Base-by-base conservation (phyloP, 1,284 basidiomycete species). In the Anthracocystis setariae region DNA sequence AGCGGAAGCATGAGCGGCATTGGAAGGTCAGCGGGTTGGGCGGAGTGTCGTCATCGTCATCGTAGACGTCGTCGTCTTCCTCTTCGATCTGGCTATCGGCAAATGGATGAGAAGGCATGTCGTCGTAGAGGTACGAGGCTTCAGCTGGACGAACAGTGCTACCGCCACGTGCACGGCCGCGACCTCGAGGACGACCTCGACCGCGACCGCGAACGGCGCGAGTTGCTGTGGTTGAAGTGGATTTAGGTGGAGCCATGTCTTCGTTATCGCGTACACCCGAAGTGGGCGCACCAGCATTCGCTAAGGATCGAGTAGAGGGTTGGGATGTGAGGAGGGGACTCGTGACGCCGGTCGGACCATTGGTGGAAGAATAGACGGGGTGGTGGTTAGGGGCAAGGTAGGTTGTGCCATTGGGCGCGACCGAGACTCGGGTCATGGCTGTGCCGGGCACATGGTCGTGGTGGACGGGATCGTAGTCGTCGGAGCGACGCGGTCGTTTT, bases 11-110 rank as follows among this genome's bases (percentile, higher is more conserved):
- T 2, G 23, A 8, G 0, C 55, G 46, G 27, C 76, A 78, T 40
- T 78, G 76, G 18, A 78, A 76, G 18, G 64, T 70, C 21, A 76
- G 58, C 2, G 69, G 67, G 46, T 51, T 65, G 46, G 52, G 52
- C 2, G 54, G 47, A 0, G 46, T 5, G n/a, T 50, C 50, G 3
- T 39, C 33, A 13, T 49, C 62, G n/a, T 47, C 59, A 2, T 50
- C 43, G 12, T n/a, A n/a, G n/a, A n/a, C n/a, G 29, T 46, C 37
- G 17, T 37, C 53, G 21, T n/a, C 23, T 7, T 43, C 37, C 3
- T 44, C 50, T 13, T 51, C 35, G 38, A 35, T 20, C 10, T 21
- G 15, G n/a, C 13, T 18, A 9, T 51, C 29, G 9, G 29, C 18
- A 8, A 13, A 17, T 37, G 13, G 49, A 12, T 5, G 35, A 15